Base-by-base conservation (phyloP, 1,284 basidiomycete species). In the Ganoderma meredithae region DNA sequence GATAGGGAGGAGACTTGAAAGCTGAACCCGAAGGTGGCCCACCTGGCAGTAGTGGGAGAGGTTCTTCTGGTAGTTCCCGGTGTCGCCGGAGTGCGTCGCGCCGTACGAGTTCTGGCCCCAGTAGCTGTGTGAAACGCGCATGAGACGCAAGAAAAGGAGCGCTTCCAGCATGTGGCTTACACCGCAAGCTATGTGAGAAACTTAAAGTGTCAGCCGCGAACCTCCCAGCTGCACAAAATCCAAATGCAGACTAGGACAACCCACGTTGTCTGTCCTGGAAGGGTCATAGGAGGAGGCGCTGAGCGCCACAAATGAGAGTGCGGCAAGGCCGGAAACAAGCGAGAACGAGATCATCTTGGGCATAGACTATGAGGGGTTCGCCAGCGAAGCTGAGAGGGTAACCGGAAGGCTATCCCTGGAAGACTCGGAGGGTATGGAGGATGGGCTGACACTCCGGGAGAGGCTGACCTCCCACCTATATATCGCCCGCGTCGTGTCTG, bases 71-170 rank as follows among this genome's bases (percentile, higher is more conserved):
- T 79, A 88, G 71, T 84, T 81, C 13, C 82, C 80, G 3, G 79
- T 73, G 71, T 85, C 83, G 17, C 43, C 43, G 56, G 72, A 75
- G 71, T 86, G 81, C 1, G 83, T 84, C 5, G 86, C 86, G 27
- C 88, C 88, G 67, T 86, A 88, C 0, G 86, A 88, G 76, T 89
- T 86, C 74, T 90, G 83, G n/a, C 82, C 83, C 81, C 81, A 83
- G 70, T 83, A 83, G 19, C 77, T 79, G 65, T 17, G 27, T 17
- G 10, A 13, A 27, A n/a, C 17, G 27, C 22, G 58, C 65, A 36
- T 22, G n/a, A 67, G 55, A 62, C 13, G 17, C 13, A 43, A 61
- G 19, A 15, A 13, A n/a, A 52, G 12, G 5, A 27, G 52, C 2
- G 41, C 0, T 36, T 22, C 3, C 25, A n/a, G 22, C 19, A 22